Percentiles rank a stretch among this genome's conserved stretches.
phyloP scores from a whole-genome alignment of 305 asterid genomes.

The Solanum hybrid region DNA sequence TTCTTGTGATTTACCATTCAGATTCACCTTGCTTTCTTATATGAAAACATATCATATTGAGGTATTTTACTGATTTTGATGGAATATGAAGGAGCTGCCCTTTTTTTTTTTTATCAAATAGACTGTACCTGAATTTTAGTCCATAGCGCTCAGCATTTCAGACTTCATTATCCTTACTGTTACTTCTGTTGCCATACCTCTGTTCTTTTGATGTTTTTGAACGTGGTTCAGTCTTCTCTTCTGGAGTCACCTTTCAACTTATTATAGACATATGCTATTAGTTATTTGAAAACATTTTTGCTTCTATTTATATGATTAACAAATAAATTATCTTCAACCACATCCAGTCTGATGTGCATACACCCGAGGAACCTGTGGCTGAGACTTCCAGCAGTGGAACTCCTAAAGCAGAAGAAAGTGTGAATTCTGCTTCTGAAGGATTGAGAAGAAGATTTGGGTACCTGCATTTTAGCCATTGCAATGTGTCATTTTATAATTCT shows the following conservation, averaged over 20 bases:
- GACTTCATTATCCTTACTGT: background rate
- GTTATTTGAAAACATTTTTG: background rate
- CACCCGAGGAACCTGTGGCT: slow-evolving; percentile 27
- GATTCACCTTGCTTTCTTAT: background rate
- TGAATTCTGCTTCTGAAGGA: slow-evolving; percentile 48
- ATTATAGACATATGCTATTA: background rate
- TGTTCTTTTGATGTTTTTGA: background rate
- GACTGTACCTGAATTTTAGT: background rate
- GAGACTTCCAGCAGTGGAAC: slow-evolving; percentile 31
- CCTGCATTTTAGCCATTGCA: slow-evolving; percentile 6
- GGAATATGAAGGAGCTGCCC: background rate
- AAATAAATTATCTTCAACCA: slow-evolving; percentile 5
- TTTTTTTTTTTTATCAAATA: too few relatives aligned
- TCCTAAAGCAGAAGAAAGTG: slow-evolving; percentile 39
- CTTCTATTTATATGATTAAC: background rate
- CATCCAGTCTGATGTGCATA: slow-evolving; percentile 33
- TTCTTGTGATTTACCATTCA: background rate
- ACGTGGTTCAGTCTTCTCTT: background rate
- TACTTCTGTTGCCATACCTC: background rate
- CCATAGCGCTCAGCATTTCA: background rate
- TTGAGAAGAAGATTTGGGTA: slow-evolving; percentile 80
- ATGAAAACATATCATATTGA: background rate
- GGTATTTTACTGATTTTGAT: background rate
- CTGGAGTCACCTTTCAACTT: background rate
- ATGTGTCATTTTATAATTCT: slow-evolving; percentile 1